Evolutionary conservation across 768 basidiomycete genomes (phyloP).

Genomic region (Cystobasidium onofrii): DNA sequence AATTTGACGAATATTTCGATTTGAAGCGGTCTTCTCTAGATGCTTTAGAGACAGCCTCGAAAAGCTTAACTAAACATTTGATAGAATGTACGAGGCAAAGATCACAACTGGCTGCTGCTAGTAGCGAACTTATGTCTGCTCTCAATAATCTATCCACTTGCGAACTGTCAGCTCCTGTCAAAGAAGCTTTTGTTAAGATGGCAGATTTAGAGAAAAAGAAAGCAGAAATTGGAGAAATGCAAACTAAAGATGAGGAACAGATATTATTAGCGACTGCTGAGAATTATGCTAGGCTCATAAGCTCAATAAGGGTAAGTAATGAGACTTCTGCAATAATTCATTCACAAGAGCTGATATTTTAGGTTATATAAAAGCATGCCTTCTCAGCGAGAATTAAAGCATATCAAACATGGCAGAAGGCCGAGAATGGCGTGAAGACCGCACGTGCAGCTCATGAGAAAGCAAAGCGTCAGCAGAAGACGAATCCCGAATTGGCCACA

Average conservation of each 20-base stretch:
- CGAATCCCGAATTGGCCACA: conserved; percentile 61
- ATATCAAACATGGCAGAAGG: conserved; percentile 69
- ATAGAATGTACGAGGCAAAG: conserved; percentile 77
- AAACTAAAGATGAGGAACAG: conserved; percentile 72
- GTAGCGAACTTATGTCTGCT: conserved; percentile 63
- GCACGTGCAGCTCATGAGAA: conserved; percentile 72
- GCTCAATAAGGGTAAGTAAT: conserved; percentile 55
- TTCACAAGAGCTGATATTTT: too few species aligned
- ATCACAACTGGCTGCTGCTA: conserved; percentile 44
- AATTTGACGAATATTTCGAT: conserved; percentile 70
- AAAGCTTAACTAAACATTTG: conserved; percentile 75
- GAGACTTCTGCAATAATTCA: not conserved
- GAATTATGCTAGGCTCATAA: conserved; percentile 85
- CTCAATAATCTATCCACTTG: conserved; percentile 54
- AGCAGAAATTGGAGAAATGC: conserved; percentile 63
- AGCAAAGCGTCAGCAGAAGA: conserved; percentile 65
- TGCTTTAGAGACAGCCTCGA: conserved; percentile 77
- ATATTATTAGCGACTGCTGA: conserved; percentile 74
- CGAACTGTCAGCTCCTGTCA: conserved; percentile 53
- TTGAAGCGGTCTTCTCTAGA: conserved; percentile 76
- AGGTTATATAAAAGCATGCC: conserved; percentile 56
- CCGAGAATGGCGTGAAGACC: conserved; percentile 65
- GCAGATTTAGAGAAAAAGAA: conserved; percentile 66
- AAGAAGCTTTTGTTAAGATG: conserved; percentile 60
- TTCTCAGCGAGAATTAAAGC: conserved; percentile 78